phyloP scores from a whole-genome alignment of 257 asterid genomes.

The Fraxinus quadrangulata region DNA sequence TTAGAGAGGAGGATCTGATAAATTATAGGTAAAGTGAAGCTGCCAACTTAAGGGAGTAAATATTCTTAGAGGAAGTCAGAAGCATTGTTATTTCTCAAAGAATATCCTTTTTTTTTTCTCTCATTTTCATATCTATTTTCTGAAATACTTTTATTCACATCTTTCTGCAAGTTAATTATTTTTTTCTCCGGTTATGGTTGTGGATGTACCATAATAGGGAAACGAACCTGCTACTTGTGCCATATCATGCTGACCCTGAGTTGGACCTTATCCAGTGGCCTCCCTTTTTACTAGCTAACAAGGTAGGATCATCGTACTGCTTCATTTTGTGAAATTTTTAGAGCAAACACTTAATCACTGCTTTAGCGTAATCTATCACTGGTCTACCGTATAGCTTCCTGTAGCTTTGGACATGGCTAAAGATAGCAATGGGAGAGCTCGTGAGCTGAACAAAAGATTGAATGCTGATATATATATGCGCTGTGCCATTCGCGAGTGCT shows the following conservation, averaged over 20 bases:
- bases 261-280: conserved; percentile 98
- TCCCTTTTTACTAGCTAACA: conserved; percentile 96
- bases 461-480: conserved; percentile 69
- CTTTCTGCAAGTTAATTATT: not conserved
- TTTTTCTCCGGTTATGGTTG: not conserved
- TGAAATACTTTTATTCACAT: not conserved
- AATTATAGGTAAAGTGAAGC: conserved; percentile 54
- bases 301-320: conserved; percentile 50
- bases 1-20: conserved; percentile 96
- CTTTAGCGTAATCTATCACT: conserved; percentile 14
- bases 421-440: conserved; percentile 83
- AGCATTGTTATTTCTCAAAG: conserved; percentile 15
- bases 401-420: conserved; percentile 98
- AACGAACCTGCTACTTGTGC: conserved; percentile 86
- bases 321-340: conserved; percentile 21
- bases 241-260: conserved; percentile 89
- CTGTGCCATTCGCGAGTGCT: conserved; percentile 92
- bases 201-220: conserved; percentile 52
- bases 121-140: not conserved
- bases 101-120: not conserved
- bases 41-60: conserved; percentile 10
- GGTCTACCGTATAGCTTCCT: conserved; percentile 65
- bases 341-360: conserved; percentile 4
- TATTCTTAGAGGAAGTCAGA: not conserved
- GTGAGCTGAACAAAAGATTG: conserved; percentile 89